Percentiles rank a stretch among this genome's conserved stretches.
Conservation (phyloP, 208 protist genomes). For the Crithidia bombi region DNA sequence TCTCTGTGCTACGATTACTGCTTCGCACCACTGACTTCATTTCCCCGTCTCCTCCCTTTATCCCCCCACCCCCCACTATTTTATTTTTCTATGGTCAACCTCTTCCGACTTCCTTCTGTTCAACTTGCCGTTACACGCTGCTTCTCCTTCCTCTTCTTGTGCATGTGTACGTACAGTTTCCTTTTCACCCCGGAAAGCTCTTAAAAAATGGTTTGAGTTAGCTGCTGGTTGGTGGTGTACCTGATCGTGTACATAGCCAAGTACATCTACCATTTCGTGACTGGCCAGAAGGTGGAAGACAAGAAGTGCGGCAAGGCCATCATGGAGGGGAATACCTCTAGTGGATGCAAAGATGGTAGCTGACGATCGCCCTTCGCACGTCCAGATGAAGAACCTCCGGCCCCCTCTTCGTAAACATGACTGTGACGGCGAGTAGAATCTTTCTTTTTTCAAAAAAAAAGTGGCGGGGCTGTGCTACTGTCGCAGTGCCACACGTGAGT, state of each 20-base stretch:
- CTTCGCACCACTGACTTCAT: too few relatives aligned
- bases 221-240: constrained; percentile 69
- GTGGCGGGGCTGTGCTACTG: neutral
- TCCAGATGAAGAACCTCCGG: constrained; percentile 26
- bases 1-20: too few relatives aligned
- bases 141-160: neutral
- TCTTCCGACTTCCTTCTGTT: too few relatives aligned
- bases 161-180: too few relatives aligned
- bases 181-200: neutral
- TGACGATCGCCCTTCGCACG: constrained; percentile 35
- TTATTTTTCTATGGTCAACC: neutral
- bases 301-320: constrained; percentile 11
- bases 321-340: neutral
- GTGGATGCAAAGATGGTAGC: constrained; percentile 23
- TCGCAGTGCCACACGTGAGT: neutral
- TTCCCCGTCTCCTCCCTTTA: neutral
- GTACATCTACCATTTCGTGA: constrained; percentile 36
- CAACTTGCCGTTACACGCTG: neutral
- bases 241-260: constrained; percentile 42
- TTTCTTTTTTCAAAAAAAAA: constrained; percentile 4
- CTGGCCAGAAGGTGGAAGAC: constrained; percentile 11
- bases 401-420: constrained; percentile 21
- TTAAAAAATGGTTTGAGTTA: constrained; percentile 41
- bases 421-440: constrained; percentile 8
- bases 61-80: neutral